phyloP scores from a whole-genome alignment of 805 yeast genomes.

The Saccharomycodes ludwigii region DNA sequence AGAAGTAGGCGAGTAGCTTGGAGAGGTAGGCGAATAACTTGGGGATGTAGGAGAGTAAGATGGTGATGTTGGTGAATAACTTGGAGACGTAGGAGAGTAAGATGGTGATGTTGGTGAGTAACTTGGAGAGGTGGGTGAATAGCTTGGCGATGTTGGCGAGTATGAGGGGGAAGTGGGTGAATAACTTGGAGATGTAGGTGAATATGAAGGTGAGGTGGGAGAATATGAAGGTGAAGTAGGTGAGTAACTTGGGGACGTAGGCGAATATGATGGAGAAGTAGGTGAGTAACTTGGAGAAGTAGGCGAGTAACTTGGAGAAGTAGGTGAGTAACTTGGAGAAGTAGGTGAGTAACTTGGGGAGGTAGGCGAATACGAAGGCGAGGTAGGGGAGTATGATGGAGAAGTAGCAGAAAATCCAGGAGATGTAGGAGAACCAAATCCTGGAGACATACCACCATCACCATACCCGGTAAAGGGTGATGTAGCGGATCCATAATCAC shows the following conservation, averaged over 20 bases:
- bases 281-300: conserved; percentile 72
- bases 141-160: conserved; percentile 54
- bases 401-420: conserved; percentile 69
- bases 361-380: conserved; percentile 71
- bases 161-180: conserved; percentile 66
- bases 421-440: conserved; percentile 40
- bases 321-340: conserved; percentile 55
- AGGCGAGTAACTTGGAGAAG: conserved; percentile 66
- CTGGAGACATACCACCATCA: conserved; percentile 48
- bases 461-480: conserved; percentile 39
- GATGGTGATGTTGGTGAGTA: conserved; percentile 41
- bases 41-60: conserved; percentile 47
- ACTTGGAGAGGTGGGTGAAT: conserved; percentile 69
- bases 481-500: conserved; percentile 47
- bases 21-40: conserved; percentile 36
- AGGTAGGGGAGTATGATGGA: conserved; percentile 70
- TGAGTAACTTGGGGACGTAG: conserved; percentile 70
- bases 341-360: conserved; percentile 59
- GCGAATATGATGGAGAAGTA: conserved; percentile 53
- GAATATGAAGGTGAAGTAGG: conserved; percentile 67
- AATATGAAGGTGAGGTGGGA: conserved; percentile 58
- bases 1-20: conserved; percentile 48
- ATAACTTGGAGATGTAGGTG: conserved; percentile 52
- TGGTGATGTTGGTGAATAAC: conserved; percentile 28
- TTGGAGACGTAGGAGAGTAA: conserved; percentile 55